Base-by-base conservation (phyloP, 306 rosid genomes). In the Macrotyloma uniflorum region DNA sequence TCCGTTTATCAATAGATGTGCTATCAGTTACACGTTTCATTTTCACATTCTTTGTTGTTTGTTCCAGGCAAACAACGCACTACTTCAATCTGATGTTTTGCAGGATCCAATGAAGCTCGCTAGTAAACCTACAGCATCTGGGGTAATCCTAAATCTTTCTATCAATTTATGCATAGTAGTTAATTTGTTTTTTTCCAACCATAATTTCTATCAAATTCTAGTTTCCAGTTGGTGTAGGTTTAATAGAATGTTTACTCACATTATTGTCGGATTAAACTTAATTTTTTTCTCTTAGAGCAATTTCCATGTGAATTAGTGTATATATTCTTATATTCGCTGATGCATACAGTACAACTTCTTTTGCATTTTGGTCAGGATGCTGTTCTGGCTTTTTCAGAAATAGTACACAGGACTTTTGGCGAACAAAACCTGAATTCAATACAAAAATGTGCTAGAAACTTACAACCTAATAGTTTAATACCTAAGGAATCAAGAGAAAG, bases 331-430 rank as follows among this genome's bases (percentile, higher is more conserved):
- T 24, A 5, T 58, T 26, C 10, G 3, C 38, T 26, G 36, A 58
- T 69, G 40, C n/a, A 42, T 57, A 14, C 14, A 13, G 36, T 45
- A n/a, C 54, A 61, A 54, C 47, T 71, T 30, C 30, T 65, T 23
- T 55, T 67, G 38, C 47, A 67, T 61, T 81, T 57, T 75, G 75
- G 16, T 57, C 90, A 90, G 96, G 85, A 57, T 53, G 77, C 76
- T 59, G 42, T 74, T 14, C 57, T 70, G 61, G 74, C 62, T 32
- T 78, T 26, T 74, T 57, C 84, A 35, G 79, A 67, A 72, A 75
- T 66, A 47, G 83, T 74, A 32, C 83, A 57, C 19, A 76, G 43
- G 42, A 47, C 53, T 64, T 51, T 9, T 49, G 80, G 59, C 24
- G 82, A 68, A 13, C 33, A 72, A 63, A 76, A 77, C 66, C n/a